Base-by-base conservation (phyloP, 2,329 filamentous ascomycete genomes). In the Verticillium alfalfae region DNA sequence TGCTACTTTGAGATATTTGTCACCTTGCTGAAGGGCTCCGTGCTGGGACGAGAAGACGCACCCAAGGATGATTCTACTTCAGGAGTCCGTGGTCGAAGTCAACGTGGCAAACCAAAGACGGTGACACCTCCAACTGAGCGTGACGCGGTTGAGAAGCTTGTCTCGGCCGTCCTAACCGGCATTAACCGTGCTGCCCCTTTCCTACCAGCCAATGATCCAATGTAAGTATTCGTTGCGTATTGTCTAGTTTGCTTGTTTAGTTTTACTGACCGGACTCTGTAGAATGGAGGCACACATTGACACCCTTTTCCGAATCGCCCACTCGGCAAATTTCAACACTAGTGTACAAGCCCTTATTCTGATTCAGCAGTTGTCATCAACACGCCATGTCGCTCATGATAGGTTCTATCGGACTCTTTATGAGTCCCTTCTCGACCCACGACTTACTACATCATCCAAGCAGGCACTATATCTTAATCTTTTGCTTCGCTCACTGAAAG, bases 321-420 rank as follows among this genome's bases (percentile, higher is more conserved):
- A 99, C 76, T 98, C 94, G 1, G 92, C 94, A 61, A 99, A 99
- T 75, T 98, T 99, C 84, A 99, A 98, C 78, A 99, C 95, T 1
- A 95, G 93, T 72, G 92, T 99, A 41, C 95, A 99, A 76, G 94
- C 95, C 38, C 84, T 99, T 66, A 90, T 97, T 78, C 81, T 99
- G 57, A 96, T 99, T 67, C 95, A 98, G 73, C 95, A 98, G 73
- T 84, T 99, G 34, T 91, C 93, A 0, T 82, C 88, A 1, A 86
- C 88, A 3, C 92, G 95, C 72, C 89, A 93, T 69, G 82, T 94
- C 60, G 89, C 90, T 5, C 88, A 89, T 13, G 95, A 99, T 70
- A 86, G 95, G 64, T 99, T 97, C 79, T 99, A 98, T 78, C 86
- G 93, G 58, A 97, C 93, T 10, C 80, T 99, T 2, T 99, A 99